Evolutionary conservation across 352 stramenopile genomes (phyloP), one percentile per base, ranked within the genome.

Genomic region (Phytopythium cucurbitacearum): DNA sequence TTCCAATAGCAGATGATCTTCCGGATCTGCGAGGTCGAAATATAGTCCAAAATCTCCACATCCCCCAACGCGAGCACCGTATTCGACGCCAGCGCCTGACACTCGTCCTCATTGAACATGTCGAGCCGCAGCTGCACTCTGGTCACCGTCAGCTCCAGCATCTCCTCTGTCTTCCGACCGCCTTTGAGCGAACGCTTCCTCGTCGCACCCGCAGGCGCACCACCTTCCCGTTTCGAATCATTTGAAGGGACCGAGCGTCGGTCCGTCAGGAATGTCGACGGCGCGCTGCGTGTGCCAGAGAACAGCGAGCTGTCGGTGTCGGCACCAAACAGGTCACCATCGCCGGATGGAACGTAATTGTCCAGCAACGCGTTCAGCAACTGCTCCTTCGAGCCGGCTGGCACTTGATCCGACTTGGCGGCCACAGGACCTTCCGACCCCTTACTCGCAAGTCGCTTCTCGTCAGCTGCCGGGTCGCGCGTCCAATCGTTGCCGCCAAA

Each of bases 1-100:
- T 95, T 95, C 85, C 85, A 95, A 61, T 95, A 93, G 65, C 83
- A 95, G 32, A 95, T 79, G 37, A 95, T 88, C 62, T 94, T 95
- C 42, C 85, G 81, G 55, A 95, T 95, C 62, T 94, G 83, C 0
- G 85, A 95, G 0, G 85, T 95, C 3, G 83, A 94, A 57, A 95
- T 95, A 60, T 93, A 95, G 53, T 95, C 85, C 40, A 95, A 56
- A 39, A 95, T 76, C 52, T 94, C 85, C 32, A 95, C 53, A 55
- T 95, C 84, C 7, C 84, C 80, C 16, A 95, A 51, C 5, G 84
- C 83, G 5, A 94, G 40, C 28, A 94, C 82, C 0, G 69, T 77
- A 53, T 89, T 90, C 9, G 79, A 90, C 4, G 83, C 80, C 28
- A 95, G 50, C 6, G 78, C 74, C 59, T 95, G 85, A 3, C 60